Evolutionary conservation across 192 early-diverging fungal species (phyloP), one percentile per base, ranked within the genome.

Genomic region (Coemansia sp.): DNA sequence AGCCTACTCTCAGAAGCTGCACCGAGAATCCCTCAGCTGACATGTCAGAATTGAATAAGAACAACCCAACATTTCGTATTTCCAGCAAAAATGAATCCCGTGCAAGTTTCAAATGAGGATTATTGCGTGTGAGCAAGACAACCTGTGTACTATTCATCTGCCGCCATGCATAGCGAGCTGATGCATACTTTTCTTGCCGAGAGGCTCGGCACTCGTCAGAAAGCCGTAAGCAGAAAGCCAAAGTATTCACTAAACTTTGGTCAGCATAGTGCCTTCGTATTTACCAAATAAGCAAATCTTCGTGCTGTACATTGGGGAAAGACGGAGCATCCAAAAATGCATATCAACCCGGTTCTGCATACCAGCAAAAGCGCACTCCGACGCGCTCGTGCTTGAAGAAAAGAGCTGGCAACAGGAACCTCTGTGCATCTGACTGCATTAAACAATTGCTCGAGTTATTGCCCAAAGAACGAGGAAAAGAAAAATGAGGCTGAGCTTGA

Each of bases 401-500:
- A 49, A 49, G 48, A 49, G 48, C 56, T 57, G 27, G 38, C 56
- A 57, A 37, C 38, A 12, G 56, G 38, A 57, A 35, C 56, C 21
- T 35, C 10, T 45, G 41, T n/a, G 41, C 41, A 45, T 45, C 15
- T n/a, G 48, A 21, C 7, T n/a, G 48, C 48, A 49, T 49, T 49
- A 15, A 49, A 17, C 54, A 35, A 35, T 25, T 56, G 27, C 27
- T 25, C 32, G 4, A 19, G 38, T 57, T 57, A 21, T 57, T 57
- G 56, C 17, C 37, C 60, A 49, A 62, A 62, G 48, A 59, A 27
- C 24, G 32, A 56, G 22, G 0, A 17, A 21, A 2, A 21, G n/a
- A 17, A 32, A 49, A 57, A 57, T 62, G 60, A 62, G 60, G 60
- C 60, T 62, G 47, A 62, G 60, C 47, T 35, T 29, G 17, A 19